Percentiles rank a stretch among this genome's conserved stretches.
These are phyloP conservation scores for Cocos nucifera DNA, from an alignment of 176 grass and related monocot species.

Conservation along the genomic window DNA sequence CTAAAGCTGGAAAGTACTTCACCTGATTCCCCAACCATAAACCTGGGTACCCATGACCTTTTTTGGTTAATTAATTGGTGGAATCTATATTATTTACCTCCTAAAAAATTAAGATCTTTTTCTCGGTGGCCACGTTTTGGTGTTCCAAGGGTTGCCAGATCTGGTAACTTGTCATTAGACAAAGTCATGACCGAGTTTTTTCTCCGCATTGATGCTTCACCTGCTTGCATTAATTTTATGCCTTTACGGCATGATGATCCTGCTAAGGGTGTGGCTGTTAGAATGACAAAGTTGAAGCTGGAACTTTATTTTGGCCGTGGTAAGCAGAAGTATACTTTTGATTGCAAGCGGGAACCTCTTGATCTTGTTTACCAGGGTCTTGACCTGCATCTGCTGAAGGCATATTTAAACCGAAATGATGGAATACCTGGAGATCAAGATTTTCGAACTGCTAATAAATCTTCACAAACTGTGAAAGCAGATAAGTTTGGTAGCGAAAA, in stretches of 20 bases:
- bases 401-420: slow-evolving; percentile 43
- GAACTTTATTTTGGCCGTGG: slow-evolving; percentile 87
- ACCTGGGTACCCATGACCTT: slow-evolving; percentile 76
- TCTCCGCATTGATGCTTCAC: slow-evolving; percentile 61
- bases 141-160: slow-evolving; percentile 78
- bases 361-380: slow-evolving; percentile 96
- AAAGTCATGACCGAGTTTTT: slow-evolving; percentile 98
- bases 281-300: slow-evolving; percentile 58
- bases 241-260: slow-evolving; percentile 77
- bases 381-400: slow-evolving; percentile 73
- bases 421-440: slow-evolving; percentile 38
- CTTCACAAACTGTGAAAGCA: slow-evolving; percentile 24
- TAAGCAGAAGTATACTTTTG: slow-evolving; percentile 79
- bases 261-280: slow-evolving; percentile 66
- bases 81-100: slow-evolving; percentile 79
- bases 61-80: slow-evolving; percentile 74
- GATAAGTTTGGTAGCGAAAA: slow-evolving; percentile 40
- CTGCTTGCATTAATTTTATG: slow-evolving; percentile 48
- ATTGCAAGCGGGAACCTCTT: slow-evolving; percentile 89
- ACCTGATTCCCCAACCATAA: slow-evolving; percentile 50
- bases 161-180: slow-evolving; percentile 89
- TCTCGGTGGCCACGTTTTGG: slow-evolving; percentile 94
- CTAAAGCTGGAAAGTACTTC: slow-evolving; percentile 17
- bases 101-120: slow-evolving; percentile 89
- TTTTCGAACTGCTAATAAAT: slow-evolving; percentile 35